A percentile compares a stretch with the other conserved stretches of the same genome.
phyloP scores from a whole-genome alignment of 2,329 filamentous ascomycete species.

The Albophoma yamanashiensis region DNA sequence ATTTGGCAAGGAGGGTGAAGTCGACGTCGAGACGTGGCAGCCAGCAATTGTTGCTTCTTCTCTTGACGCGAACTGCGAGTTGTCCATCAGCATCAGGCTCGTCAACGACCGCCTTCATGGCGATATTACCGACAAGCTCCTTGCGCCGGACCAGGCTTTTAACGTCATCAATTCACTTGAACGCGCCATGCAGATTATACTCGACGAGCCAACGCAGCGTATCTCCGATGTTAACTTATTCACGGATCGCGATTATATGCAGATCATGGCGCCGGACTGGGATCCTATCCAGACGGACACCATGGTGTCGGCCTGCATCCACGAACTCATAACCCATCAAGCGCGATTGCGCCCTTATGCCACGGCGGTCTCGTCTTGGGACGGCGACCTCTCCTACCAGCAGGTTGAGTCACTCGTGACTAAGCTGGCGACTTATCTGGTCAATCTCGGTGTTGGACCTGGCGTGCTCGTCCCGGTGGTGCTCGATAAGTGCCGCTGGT shows the following conservation, averaged over 20 bases:
- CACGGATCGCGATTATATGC: slow-evolving; percentile 42
- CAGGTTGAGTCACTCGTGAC: slow-evolving; percentile 26
- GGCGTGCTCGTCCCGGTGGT: slow-evolving; percentile 53
- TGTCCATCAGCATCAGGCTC: slow-evolving; percentile 34
- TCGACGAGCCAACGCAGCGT: slow-evolving; percentile 27
- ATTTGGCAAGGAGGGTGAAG: background rate
- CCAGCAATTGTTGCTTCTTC: slow-evolving; percentile 4
- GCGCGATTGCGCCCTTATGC: slow-evolving; percentile 26
- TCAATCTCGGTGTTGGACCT: slow-evolving; percentile 36
- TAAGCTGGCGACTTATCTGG: slow-evolving; percentile 32
- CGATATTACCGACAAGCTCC: slow-evolving; percentile 32
- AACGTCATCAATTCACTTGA: slow-evolving; percentile 43
- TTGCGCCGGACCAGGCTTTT: slow-evolving; percentile 30
- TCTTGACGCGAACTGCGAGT: slow-evolving; percentile 27
- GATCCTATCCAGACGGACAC: slow-evolving; percentile 26
- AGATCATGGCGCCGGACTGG: slow-evolving; percentile 42
- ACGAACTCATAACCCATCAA: slow-evolving; percentile 32
- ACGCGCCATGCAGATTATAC: slow-evolving; percentile 34
- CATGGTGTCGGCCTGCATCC: slow-evolving; percentile 29
- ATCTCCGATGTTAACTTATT: slow-evolving; percentile 41
- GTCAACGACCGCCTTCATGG: slow-evolving; percentile 27
- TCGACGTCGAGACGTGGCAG: slow-evolving; percentile 3
- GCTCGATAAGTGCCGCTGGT: slow-evolving; percentile 57
- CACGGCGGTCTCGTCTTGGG: slow-evolving; percentile 31
- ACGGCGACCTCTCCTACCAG: slow-evolving; percentile 31